phyloP scores from a whole-genome alignment of 495 filamentous ascomycete species.

The Physcia stellaris region DNA sequence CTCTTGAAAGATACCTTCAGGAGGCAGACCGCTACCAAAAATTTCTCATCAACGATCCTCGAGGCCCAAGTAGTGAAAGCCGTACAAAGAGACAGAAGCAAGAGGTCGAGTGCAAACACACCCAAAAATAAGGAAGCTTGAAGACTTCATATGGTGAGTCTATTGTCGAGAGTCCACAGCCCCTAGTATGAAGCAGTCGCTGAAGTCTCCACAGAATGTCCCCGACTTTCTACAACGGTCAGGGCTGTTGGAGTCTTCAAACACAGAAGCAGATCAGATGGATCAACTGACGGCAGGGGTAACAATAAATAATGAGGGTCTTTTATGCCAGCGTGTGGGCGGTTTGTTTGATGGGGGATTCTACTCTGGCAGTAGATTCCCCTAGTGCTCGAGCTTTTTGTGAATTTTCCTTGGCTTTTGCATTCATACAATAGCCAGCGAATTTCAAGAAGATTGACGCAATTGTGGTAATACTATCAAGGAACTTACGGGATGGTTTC shows the following conservation, averaged over 20 bases:
- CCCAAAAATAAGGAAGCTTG: neutral
- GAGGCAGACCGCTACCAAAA: neutral
- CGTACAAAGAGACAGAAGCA: neutral
- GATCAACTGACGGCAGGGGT: too few relatives aligned
- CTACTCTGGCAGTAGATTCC: too few relatives aligned
- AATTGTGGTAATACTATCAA: too few relatives aligned
- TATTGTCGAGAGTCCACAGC: neutral
- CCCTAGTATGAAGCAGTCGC: neutral
- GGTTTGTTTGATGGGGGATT: too few relatives aligned
- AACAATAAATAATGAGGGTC: too few relatives aligned
- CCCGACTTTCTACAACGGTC: neutral
- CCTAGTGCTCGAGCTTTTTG: too few relatives aligned
- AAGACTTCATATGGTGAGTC: neutral
- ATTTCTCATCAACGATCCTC: neutral
- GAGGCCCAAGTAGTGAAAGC: neutral
- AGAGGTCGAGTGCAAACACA: neutral
- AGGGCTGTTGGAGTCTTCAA: neutral
- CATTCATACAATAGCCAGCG: too few relatives aligned
- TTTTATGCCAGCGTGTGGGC: too few relatives aligned
- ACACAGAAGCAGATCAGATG: neutral
- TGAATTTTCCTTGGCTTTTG: too few relatives aligned
- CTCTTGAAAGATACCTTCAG: neutral
- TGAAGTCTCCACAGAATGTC: neutral
- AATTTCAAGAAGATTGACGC: too few relatives aligned
- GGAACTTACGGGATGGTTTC: too few relatives aligned